Evolutionary conservation across 352 stramenopile species (phyloP).

Genomic region (Globisporangium cederbergense): DNA sequence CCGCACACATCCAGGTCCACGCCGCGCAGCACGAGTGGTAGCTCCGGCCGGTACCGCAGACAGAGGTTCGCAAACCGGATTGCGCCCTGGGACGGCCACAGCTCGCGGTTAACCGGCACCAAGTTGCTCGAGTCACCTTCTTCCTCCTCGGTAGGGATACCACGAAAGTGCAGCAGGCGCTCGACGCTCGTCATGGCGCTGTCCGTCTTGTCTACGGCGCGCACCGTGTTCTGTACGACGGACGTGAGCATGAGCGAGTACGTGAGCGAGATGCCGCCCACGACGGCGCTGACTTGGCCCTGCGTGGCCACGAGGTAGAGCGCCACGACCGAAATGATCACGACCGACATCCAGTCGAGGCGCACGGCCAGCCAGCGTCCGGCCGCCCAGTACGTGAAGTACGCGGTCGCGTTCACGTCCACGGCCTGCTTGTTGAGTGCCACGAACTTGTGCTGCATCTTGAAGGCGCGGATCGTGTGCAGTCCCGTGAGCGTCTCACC

Average conservation of each 20-base stretch:
- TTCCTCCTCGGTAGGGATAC: slow-evolving; percentile 21
- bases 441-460: slow-evolving; percentile 29
- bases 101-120: background rate
- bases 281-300: slow-evolving; percentile 25
- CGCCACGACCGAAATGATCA: slow-evolving; percentile 87
- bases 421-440: slow-evolving; percentile 37
- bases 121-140: background rate
- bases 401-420: slow-evolving; percentile 39
- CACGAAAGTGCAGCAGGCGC: slow-evolving; percentile 31
- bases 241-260: slow-evolving; percentile 44
- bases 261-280: slow-evolving; percentile 21
- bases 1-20: slow-evolving; percentile 24
- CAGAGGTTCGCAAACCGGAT: slow-evolving; percentile 31
- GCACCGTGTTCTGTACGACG: slow-evolving; percentile 1
- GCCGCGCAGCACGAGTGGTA: slow-evolving; percentile 16
- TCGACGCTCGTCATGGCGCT: slow-evolving; percentile 43
- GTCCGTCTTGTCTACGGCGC: slow-evolving; percentile 15
- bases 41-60: slow-evolving; percentile 36
- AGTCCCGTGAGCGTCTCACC: slow-evolving; percentile 89
- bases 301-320: slow-evolving; percentile 80
- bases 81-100: slow-evolving; percentile 12
- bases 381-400: slow-evolving; percentile 47
- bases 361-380: slow-evolving; percentile 93
- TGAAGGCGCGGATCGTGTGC: slow-evolving; percentile 83
- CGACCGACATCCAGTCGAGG: slow-evolving; percentile 72